A percentile compares a stretch with the other conserved stretches of the same genome.
Conservation (phyloP, 768 basidiomycete species). For the Guyanaporus albipodus region DNA sequence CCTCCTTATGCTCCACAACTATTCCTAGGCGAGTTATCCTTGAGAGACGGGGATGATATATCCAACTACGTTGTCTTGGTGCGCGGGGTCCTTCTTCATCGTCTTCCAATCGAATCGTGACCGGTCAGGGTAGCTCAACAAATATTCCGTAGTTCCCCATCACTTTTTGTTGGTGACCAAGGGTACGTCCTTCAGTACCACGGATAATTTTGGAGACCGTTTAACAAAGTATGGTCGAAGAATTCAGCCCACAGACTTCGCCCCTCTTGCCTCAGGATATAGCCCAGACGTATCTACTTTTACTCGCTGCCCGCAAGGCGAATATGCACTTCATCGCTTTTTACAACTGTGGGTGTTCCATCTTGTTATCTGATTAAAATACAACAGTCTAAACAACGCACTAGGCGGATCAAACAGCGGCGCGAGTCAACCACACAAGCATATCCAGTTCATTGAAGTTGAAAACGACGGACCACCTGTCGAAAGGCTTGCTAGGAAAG, state of each 20-base stretch:
- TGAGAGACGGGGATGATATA: conserved; percentile 44
- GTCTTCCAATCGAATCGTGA: conserved; percentile 1
- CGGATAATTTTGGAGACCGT: not conserved
- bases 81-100: conserved; percentile 20
- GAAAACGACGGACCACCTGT: conserved; percentile 68
- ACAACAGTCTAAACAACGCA: not conserved
- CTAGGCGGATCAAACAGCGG: conserved; percentile 75
- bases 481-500: conserved; percentile 60
- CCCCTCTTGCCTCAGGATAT: conserved; percentile 80
- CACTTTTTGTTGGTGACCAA: conserved; percentile 89
- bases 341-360: conserved; percentile 70
- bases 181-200: conserved; percentile 43
- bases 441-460: conserved; percentile 79
- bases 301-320: conserved; percentile 61
- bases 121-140: conserved; percentile 61
- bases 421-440: conserved; percentile 88
- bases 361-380: not conserved
- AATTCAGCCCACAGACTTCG: conserved; percentile 72
- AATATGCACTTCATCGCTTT: conserved; percentile 71
- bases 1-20: conserved; percentile 81
- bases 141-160: conserved; percentile 76
- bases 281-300: conserved; percentile 67
- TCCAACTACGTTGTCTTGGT: conserved; percentile 70
- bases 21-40: conserved; percentile 65
- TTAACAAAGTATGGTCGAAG: conserved; percentile 34